Evolutionary conservation across 1,139 yeast species (phyloP), one percentile per base, ranked within the genome.

Genomic region (Yamadazyma sp.): DNA sequence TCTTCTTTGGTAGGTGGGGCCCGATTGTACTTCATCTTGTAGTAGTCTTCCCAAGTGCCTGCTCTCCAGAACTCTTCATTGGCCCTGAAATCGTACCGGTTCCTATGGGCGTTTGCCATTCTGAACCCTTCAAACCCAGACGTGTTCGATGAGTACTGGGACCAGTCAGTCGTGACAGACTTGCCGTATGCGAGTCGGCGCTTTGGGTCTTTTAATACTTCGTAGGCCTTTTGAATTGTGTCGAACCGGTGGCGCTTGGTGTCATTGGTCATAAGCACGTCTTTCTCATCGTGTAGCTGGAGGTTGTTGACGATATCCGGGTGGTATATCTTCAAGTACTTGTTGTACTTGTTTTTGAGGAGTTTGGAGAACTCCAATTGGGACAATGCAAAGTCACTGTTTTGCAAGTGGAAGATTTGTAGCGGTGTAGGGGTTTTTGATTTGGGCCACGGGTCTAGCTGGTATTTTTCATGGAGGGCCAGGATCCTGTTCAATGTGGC

Each of bases 251-350:
- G 73, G 28, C 78, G 57, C 47, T 80, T 81, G 38, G 64, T 63
- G 3, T 65, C 68, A 1, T 49, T 48, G 0, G 71, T 59, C n/a
- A 61, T 50, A 2, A 54, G 51, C 11, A 57, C 53, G 2, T 67
- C 58, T 14, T 59, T 56, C 34, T 54, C 54, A 17, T 67, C 53
- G 11, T 60, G 46, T 4, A 62, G 52, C 5, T 48, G 54, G 12
- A 60, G 45, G 11, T 54, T 53, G 11, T 68, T 58, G 4, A 58
- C 46, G 2, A 82, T 63, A 61, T 92, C 98, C 0, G 98, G 97
- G 53, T 92, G 97, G 54, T 92, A 90, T 6, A 81, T 56, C 58
- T 86, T 88, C 12, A 94, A 92, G 39, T 81, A 73, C 40, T 75
- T 70, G 49, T 75, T 73, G 56, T 86, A 90, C 30, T 67, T 67